Evolutionary conservation across 164 flowering plant genomes (phyloP).

Genomic region (Vitis vinifera): DNA sequence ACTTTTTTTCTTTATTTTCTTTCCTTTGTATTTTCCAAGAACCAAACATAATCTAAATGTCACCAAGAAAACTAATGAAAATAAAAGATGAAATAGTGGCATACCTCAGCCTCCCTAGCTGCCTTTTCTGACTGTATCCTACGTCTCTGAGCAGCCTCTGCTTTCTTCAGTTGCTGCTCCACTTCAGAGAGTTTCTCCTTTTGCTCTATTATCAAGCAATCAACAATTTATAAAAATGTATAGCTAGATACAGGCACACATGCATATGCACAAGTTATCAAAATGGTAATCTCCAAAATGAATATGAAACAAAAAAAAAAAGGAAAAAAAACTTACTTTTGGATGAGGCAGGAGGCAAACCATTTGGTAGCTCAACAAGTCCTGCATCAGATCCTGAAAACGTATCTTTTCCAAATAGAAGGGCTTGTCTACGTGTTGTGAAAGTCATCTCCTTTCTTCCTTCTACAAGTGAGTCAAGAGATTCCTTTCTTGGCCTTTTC

Average conservation of each 20-base stretch:
- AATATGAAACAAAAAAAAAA: not conserved
- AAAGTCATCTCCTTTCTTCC: slow-evolving; percentile 55
- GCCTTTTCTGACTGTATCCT: slow-evolving; percentile 84
- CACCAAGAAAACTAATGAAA: not conserved
- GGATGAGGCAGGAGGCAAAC: slow-evolving; percentile 63
- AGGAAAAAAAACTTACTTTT: slow-evolving; percentile 48
- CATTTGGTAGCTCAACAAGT: slow-evolving; percentile 69
- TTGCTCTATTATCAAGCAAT: slow-evolving; percentile 51
- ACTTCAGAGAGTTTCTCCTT: slow-evolving; percentile 83
- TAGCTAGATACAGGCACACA: too few relatives aligned
- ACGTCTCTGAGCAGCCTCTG: slow-evolving; percentile 92
- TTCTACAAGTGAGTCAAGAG: slow-evolving; percentile 35
- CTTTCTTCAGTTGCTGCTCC: slow-evolving; percentile 88
- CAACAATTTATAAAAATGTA: not conserved
- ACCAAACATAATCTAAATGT: too few relatives aligned
- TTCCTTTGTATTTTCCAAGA: too few relatives aligned
- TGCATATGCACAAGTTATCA: too few relatives aligned
- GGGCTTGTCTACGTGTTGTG: slow-evolving; percentile 67
- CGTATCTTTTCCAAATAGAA: slow-evolving; percentile 57
- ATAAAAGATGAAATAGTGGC: not conserved
- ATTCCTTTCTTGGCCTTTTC: slow-evolving; percentile 50
- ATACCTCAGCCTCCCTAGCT: slow-evolving; percentile 80
- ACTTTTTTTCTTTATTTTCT: too few relatives aligned
- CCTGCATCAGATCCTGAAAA: slow-evolving; percentile 31
- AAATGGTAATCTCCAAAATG: too few relatives aligned